Percentiles rank a stretch among this genome's conserved stretches.
phyloP scores from a whole-genome alignment of 345 rosid species.

The Rhizophora apiculata region DNA sequence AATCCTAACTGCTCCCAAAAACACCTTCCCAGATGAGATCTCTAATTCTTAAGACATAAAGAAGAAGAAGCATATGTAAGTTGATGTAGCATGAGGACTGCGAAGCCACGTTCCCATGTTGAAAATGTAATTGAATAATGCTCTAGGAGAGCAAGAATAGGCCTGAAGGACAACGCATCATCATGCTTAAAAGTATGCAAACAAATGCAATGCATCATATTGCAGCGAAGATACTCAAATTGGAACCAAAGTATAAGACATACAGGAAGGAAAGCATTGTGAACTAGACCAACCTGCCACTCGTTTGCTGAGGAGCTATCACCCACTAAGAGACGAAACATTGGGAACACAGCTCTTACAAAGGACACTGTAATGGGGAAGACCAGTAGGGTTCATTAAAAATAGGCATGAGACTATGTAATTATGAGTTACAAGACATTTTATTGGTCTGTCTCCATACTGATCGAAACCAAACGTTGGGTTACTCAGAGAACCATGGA shows the following conservation, averaged over 20 bases:
- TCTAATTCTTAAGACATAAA: too few relatives aligned
- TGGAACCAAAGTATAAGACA: background rate
- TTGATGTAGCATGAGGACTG: too few relatives aligned
- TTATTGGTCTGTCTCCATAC: slow-evolving; percentile 15
- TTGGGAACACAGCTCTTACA: slow-evolving; percentile 5
- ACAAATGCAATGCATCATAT: background rate
- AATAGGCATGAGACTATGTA: slow-evolving; percentile 14
- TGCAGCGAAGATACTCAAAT: background rate
- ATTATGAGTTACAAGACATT: slow-evolving; percentile 16
- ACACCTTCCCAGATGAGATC: too few relatives aligned
- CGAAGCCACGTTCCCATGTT: too few relatives aligned
- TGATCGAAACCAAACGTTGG: slow-evolving; percentile 25
- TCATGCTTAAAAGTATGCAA: background rate
- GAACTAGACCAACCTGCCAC: slow-evolving; percentile 32
- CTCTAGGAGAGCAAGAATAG: background rate
- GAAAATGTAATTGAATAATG: too few relatives aligned
- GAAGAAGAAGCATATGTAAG: too few relatives aligned
- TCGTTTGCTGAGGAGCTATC: slow-evolving; percentile 12
- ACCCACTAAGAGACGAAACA: slow-evolving; percentile 10
- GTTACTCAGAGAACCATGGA: slow-evolving; percentile 13
- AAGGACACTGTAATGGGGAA: slow-evolving; percentile 14
- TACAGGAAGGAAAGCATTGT: slow-evolving; percentile 8
- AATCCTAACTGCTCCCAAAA: background rate
- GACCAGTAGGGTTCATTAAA: slow-evolving; percentile 17
- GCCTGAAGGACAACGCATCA: background rate